A percentile compares a stretch with the other conserved stretches of the same genome.
These are phyloP conservation scores for Rhododendron molle DNA, from an alignment of 148 eudicot species.

Conservation along the genomic window DNA sequence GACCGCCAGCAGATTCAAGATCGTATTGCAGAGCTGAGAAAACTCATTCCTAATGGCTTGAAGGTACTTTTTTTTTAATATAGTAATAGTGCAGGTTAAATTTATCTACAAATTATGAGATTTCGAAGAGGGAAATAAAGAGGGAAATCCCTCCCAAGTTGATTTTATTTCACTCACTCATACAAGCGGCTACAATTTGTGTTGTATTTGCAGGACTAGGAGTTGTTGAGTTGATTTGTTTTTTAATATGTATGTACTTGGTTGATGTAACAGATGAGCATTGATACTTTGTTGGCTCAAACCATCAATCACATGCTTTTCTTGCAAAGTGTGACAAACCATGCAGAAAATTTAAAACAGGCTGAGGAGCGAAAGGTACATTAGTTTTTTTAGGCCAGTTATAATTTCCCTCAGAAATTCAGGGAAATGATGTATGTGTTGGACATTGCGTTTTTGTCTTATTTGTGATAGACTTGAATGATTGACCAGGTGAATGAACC, in stretches of 20 bases:
- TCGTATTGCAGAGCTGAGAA: slow-evolving; percentile 72
- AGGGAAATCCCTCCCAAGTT: neutral
- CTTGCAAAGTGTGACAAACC: slow-evolving; percentile 60
- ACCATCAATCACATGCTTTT: slow-evolving; percentile 79
- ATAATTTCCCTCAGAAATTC: neutral
- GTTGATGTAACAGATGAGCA: slow-evolving; percentile 62
- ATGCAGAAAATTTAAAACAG: slow-evolving; percentile 50
- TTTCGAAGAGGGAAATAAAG: neutral
- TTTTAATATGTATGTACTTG: neutral
- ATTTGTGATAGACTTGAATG: neutral
- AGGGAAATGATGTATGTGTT: neutral
- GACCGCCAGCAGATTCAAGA: slow-evolving; percentile 80
- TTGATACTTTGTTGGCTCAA: slow-evolving; percentile 56
- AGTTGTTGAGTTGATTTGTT: neutral
- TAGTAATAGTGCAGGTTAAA: neutral
- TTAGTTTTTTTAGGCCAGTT: neutral
- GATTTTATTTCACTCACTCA: neutral
- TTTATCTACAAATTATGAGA: neutral
- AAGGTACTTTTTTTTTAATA: slow-evolving; percentile 48
- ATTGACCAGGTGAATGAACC: slow-evolving; percentile 25
- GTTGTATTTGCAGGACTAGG: neutral
- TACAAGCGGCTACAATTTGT: neutral
- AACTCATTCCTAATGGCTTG: slow-evolving; percentile 72
- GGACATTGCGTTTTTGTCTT: neutral
- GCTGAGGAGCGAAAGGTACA: slow-evolving; percentile 49